Evolutionary conservation across 768 basidiomycete genomes (phyloP), one percentile per base, ranked within the genome.

Genomic region (Kwoniella pini): DNA sequence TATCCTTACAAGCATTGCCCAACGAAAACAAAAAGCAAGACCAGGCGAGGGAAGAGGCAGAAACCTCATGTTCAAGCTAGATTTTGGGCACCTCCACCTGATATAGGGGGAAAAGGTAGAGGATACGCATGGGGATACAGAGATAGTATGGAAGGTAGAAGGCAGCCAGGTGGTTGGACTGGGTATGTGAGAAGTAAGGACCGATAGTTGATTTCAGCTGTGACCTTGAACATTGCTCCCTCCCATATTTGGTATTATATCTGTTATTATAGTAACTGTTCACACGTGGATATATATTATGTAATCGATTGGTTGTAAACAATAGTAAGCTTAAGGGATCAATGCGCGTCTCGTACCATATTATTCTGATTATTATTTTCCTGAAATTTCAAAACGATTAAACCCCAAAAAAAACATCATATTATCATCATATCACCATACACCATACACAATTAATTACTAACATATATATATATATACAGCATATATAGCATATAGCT

Each of bases 121-220:
- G 62, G 62, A 15, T 64, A 64, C 24, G 62, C 62, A 9, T 64
- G 62, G 62, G 62, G 62, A 5, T 64, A 55, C 27, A 28, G 62
- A 40, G 62, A 59, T 50, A 58, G 57, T 44, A 38, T 59, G 43
- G 62, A 64, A 24, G 62, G 62, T 5, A 38, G 62, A 27, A 24
- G 62, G 15, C 57, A 64, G 21, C n/a, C 30, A 7, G 49, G 55
- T 33, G 40, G 42, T 22, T 54, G 59, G 59, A 17, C 17, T 5
- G 52, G 57, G 13, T 64, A 64, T 64, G 43, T 64, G 21, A 3
- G 62, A 15, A 58, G 56, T 24, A 58, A 59, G 46, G 55, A 63
- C 27, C 42, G 62, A 12, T 62, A 39, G 43, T 7, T 43, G 31
- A 17, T 22, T 11, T 19, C 11, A 21, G 30, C 6, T 36, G 1